Evolutionary conservation across 139 green algal genomes (phyloP).

Genomic region (Picochlorum sp.): DNA sequence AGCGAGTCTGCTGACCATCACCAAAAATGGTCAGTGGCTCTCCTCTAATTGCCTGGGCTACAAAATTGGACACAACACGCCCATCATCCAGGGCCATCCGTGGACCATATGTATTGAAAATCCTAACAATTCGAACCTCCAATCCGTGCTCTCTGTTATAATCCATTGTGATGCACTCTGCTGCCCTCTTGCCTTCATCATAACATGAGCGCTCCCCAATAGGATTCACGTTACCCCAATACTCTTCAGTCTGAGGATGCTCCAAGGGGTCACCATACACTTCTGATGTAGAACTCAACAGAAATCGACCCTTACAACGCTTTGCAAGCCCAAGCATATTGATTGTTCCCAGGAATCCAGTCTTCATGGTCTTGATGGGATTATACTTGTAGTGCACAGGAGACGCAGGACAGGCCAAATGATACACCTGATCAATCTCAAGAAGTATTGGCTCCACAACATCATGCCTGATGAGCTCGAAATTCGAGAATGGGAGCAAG

Average conservation of each 20-base stretch:
- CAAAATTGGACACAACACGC: conserved; percentile 97
- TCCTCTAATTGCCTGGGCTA: conserved; percentile 74
- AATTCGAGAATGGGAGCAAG: conserved; percentile 81
- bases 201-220: conserved; percentile 97
- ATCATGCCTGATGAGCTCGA: conserved; percentile 97
- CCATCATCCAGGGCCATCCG: conserved; percentile 98
- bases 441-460: conserved; percentile 91
- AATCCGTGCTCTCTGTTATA: conserved; percentile 83
- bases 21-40: conserved; percentile 91
- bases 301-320: conserved; percentile 81
- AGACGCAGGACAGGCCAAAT: conserved; percentile 97
- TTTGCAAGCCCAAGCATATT: conserved; percentile 99
- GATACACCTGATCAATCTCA: conserved; percentile 98
- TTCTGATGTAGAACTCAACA: conserved; percentile 89
- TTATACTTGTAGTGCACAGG: conserved; percentile 99
- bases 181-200: conserved; percentile 97
- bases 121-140: conserved; percentile 90
- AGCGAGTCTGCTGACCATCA: conserved; percentile 91
- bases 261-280: conserved; percentile 97
- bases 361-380: conserved; percentile 98
- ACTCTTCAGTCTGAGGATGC: conserved; percentile 95
- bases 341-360: conserved; percentile 92
- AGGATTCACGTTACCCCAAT: conserved; percentile 99
- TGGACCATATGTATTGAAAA: conserved; percentile 99
- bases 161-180: conserved; percentile 94